Conservation (phyloP, 1,284 basidiomycete genomes). For the Naganishia sp. region DNA sequence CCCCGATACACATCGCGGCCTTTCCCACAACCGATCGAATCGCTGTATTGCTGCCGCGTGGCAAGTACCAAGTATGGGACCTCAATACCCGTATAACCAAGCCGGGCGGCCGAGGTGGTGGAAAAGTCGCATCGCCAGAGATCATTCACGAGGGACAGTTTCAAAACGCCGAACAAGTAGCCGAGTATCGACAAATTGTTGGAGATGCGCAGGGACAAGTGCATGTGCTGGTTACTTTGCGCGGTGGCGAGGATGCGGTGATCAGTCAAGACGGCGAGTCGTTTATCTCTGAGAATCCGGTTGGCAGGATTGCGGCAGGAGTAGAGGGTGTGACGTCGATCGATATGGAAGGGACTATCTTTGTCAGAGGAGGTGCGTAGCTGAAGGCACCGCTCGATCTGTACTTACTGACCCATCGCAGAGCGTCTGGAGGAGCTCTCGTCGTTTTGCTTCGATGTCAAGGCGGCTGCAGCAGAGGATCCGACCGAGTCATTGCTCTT, state of each 20-base stretch:
- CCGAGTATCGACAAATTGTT: conserved; percentile 41
- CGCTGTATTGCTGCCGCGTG: conserved; percentile 63
- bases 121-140: conserved; percentile 62
- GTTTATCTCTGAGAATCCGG: conserved; percentile 4
- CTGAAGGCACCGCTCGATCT: not conserved
- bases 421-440: conserved; percentile 56
- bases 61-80: conserved; percentile 65
- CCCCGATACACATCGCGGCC: conserved; percentile 70
- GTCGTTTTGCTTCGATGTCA: conserved; percentile 62
- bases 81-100: conserved; percentile 62
- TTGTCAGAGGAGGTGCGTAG: conserved; percentile 2
- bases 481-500: conserved; percentile 57
- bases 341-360: conserved; percentile 5
- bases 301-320: conserved; percentile 59
- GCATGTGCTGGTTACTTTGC: conserved; percentile 15
- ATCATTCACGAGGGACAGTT: conserved; percentile 3
- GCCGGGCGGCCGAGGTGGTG: conserved; percentile 60
- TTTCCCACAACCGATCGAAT: conserved; percentile 64
- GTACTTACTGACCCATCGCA: conserved; percentile 2
- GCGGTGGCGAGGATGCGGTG: conserved; percentile 16
- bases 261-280: conserved; percentile 4
- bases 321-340: conserved; percentile 31
- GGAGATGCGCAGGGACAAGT: conserved; percentile 18
- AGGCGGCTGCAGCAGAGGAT: conserved; percentile 33
- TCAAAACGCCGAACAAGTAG: conserved; percentile 5